A percentile compares a stretch with the other conserved stretches of the same genome.
Evolutionary conservation across 2,329 filamentous ascomycete genomes (phyloP).

Genomic region (Cytospora chrysosperma): DNA sequence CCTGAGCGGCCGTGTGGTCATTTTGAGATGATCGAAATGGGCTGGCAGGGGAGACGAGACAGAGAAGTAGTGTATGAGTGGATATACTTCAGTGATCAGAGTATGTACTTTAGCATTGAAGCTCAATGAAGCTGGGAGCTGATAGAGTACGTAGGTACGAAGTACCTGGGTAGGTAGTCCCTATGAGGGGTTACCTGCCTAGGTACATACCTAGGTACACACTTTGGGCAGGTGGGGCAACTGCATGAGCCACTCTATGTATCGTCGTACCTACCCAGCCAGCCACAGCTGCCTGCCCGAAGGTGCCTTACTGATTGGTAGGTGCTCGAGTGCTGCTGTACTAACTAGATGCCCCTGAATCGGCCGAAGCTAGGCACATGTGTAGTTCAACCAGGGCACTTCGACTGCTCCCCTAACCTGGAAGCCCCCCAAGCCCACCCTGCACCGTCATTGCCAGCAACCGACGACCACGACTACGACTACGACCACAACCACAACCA

Average conservation of each 20-base stretch:
- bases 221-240: not conserved
- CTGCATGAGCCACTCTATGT: not conserved
- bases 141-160: too few relatives aligned
- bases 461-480: not conserved
- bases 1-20: slow-evolving; percentile 33
- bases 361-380: too few relatives aligned
- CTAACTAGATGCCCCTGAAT: not conserved
- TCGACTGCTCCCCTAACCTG: slow-evolving; percentile 20
- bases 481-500: not conserved
- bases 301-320: not conserved
- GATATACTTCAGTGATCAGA: too few relatives aligned
- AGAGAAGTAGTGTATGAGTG: too few relatives aligned
- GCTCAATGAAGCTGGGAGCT: not conserved
- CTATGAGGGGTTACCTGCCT: too few relatives aligned
- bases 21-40: slow-evolving; percentile 21
- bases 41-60: too few relatives aligned
- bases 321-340: not conserved
- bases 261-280: not conserved
- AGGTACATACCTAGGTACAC: not conserved
- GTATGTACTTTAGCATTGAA: too few relatives aligned
- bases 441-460: slow-evolving; percentile 15
- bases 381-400: not conserved
- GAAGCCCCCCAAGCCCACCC: too few relatives aligned
- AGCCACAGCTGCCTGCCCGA: too few relatives aligned
- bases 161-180: too few relatives aligned